Percentiles rank a stretch among this genome's conserved stretches.
Conservation (phyloP, 1,139 yeast species). For the Chernovozyma aurita region DNA sequence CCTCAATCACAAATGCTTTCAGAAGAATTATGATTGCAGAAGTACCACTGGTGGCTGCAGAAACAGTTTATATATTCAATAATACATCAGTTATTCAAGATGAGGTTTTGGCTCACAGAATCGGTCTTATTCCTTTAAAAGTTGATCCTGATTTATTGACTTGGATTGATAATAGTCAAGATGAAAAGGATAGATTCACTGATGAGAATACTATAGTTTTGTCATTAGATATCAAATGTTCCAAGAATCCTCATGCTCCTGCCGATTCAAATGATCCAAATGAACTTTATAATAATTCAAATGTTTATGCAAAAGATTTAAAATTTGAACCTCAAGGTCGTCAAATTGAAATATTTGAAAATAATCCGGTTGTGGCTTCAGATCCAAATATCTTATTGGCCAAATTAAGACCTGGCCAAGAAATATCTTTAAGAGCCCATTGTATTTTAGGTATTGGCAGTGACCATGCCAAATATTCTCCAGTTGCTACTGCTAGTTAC, state of each 20-base stretch:
- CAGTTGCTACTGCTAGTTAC: slow-evolving; percentile 96
- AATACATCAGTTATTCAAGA: slow-evolving; percentile 96
- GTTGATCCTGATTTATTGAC: slow-evolving; percentile 84
- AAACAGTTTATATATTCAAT: slow-evolving; percentile 82
- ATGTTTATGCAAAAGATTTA: slow-evolving; percentile 83
- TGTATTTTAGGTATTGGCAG: slow-evolving; percentile 89
- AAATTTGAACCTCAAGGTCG: slow-evolving; percentile 90
- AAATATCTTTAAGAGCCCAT: slow-evolving; percentile 83
- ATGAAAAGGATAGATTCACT: slow-evolving; percentile 67
- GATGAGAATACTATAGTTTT: slow-evolving; percentile 88
- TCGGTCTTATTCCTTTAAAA: slow-evolving; percentile 86
- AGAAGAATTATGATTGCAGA: slow-evolving; percentile 96
- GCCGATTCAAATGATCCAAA: slow-evolving; percentile 77
- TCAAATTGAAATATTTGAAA: slow-evolving; percentile 66
- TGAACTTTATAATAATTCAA: slow-evolving; percentile 75
- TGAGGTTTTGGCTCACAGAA: slow-evolving; percentile 92
- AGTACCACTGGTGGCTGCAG: slow-evolving; percentile 94
- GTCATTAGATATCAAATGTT: slow-evolving; percentile 75
- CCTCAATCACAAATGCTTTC: slow-evolving; percentile 93
- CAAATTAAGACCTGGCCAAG: slow-evolving; percentile 95
- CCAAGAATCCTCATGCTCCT: slow-evolving; percentile 81
- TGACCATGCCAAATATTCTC: slow-evolving; percentile 96
- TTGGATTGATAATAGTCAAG: slow-evolving; percentile 68
- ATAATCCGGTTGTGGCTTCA: slow-evolving; percentile 68
- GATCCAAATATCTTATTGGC: slow-evolving; percentile 89